These are phyloP conservation scores for Tetrahymena elliotti DNA, from an alignment of 73 alveolate genomes.

Conservation along the genomic window DNA sequence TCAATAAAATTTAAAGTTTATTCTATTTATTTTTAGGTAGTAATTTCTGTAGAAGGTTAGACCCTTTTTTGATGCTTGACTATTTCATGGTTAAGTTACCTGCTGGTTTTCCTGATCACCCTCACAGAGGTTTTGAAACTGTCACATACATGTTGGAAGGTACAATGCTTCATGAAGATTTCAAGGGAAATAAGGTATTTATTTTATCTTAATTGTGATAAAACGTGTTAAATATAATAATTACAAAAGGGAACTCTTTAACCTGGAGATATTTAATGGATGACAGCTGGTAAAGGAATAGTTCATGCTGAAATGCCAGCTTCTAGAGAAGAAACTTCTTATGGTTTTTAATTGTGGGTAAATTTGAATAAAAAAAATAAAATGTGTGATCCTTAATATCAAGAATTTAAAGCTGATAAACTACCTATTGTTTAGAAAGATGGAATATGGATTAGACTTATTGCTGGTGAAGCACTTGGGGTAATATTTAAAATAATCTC, in stretches of 20 bases:
- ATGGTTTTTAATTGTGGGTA: slow-evolving; percentile 79
- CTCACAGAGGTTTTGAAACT: slow-evolving; percentile 95
- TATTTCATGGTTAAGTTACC: slow-evolving; percentile 69
- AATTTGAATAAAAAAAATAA: slow-evolving; percentile 56
- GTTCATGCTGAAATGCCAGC: slow-evolving; percentile 90
- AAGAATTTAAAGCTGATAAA: slow-evolving; percentile 43
- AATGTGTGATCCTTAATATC: slow-evolving; percentile 69
- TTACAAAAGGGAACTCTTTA: slow-evolving; percentile 44
- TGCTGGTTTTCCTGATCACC: slow-evolving; percentile 96
- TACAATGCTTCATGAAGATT: slow-evolving; percentile 64
- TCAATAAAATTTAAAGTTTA: not conserved
- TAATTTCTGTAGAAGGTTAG: slow-evolving; percentile 39
- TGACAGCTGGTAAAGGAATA: slow-evolving; percentile 96
- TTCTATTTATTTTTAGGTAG: slow-evolving; percentile 3
- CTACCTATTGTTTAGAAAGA: slow-evolving; percentile 50
- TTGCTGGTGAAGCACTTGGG: slow-evolving; percentile 84
- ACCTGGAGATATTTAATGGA: slow-evolving; percentile 91
- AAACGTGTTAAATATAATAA: no score
- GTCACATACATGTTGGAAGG: slow-evolving; percentile 87
- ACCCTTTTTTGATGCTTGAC: slow-evolving; percentile 78
- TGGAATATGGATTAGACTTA: slow-evolving; percentile 57
- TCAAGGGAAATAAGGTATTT: not conserved
- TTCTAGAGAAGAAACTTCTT: slow-evolving; percentile 43
- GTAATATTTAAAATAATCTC: slow-evolving; percentile 58
- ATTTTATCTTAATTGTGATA: slow-evolving; percentile 4